Evolutionary conservation across 2,329 filamentous ascomycete species (phyloP).

Genomic region (Colletotrichum lini): DNA sequence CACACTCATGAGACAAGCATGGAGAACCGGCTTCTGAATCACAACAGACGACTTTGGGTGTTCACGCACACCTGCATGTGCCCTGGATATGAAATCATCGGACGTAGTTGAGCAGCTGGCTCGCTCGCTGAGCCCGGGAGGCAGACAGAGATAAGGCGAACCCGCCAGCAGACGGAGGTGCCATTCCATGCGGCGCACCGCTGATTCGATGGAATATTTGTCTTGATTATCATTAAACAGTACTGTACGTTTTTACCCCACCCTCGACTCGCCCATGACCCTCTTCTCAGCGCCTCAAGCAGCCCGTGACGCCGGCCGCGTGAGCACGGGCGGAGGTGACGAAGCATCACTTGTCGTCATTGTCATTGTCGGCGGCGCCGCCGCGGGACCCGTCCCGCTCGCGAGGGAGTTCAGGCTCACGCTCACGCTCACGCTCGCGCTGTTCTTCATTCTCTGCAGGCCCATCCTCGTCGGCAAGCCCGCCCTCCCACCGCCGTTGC

Average conservation of each 20-base stretch:
- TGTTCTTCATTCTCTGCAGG: conserved; percentile 12
- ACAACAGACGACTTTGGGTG: conserved; percentile 7
- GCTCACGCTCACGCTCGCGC: conserved; percentile 7
- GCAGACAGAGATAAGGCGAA: neutral
- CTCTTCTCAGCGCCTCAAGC: neutral
- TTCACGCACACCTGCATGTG: neutral
- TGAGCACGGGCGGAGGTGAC: conserved; percentile 6
- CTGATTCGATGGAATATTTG: neutral
- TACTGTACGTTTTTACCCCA: neutral
- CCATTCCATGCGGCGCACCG: neutral
- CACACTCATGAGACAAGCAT: neutral
- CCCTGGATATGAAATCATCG: neutral
- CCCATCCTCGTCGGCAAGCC: conserved; percentile 26
- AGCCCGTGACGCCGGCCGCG: conserved; percentile 17
- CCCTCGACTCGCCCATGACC: neutral
- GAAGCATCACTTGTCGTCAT: neutral
- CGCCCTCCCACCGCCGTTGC: neutral
- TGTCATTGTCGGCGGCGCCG: neutral
- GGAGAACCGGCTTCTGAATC: neutral
- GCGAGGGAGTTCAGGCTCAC: conserved; percentile 16
- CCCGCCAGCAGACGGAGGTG: neutral
- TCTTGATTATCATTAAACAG: conserved; percentile 10
- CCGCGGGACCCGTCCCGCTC: neutral
- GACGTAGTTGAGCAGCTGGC: neutral
- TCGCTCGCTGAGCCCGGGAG: neutral